Evolutionary conservation across 768 basidiomycete genomes (phyloP).

Genomic region (Butyriboletus loyo): DNA sequence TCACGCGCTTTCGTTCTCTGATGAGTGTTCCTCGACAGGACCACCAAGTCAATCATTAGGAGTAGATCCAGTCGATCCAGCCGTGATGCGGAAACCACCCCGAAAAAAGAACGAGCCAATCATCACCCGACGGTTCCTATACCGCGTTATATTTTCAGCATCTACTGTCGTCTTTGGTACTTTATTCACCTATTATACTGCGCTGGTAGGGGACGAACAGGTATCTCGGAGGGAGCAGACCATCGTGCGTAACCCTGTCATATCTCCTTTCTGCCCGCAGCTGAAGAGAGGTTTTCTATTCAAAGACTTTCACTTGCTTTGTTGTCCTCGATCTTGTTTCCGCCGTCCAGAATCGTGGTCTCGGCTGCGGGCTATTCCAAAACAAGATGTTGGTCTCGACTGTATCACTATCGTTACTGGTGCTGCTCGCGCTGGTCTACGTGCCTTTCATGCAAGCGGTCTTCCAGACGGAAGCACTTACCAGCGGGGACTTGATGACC

Average conservation of each 20-base stretch:
- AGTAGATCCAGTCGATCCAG: constrained; percentile 92
- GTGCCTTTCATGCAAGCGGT: constrained; percentile 86
- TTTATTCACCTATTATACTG: constrained; percentile 80
- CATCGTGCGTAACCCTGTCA: constrained; percentile 60
- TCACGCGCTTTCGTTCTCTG: background rate
- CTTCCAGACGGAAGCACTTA: constrained; percentile 89
- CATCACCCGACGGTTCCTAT: constrained; percentile 68
- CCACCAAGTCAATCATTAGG: constrained; percentile 95
- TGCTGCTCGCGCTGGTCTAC: constrained; percentile 84
- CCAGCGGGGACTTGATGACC: constrained; percentile 61
- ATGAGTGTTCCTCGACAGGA: constrained; percentile 41
- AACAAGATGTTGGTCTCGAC: constrained; percentile 91
- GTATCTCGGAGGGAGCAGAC: constrained; percentile 91
- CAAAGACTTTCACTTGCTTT: constrained; percentile 94
- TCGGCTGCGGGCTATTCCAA: constrained; percentile 76
- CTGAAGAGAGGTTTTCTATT: background rate
- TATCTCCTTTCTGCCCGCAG: background rate
- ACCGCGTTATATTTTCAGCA: constrained; percentile 89
- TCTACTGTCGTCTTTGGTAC: constrained; percentile 89
- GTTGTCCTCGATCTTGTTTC: constrained; percentile 97
- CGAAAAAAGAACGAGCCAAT: constrained; percentile 89
- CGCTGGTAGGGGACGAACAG: constrained; percentile 70
- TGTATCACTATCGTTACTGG: constrained; percentile 80
- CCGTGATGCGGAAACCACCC: constrained; percentile 92
- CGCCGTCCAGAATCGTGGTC: constrained; percentile 89